phyloP scores from a whole-genome alignment of 2,329 filamentous ascomycete genomes.

The Alternaria infectoria region DNA sequence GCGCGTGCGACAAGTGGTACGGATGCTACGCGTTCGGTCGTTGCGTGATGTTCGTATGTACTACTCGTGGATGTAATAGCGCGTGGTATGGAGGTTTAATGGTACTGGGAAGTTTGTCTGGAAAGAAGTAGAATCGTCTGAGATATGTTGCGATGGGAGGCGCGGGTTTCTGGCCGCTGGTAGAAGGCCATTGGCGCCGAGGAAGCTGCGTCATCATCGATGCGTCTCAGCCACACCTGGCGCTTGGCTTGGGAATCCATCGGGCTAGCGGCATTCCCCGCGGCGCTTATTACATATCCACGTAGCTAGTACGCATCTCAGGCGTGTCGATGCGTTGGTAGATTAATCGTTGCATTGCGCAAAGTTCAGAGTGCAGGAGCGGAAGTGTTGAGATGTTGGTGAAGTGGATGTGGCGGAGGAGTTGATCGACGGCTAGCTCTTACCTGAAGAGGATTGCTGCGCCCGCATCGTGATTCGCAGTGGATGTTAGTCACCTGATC shows the following conservation, averaged over 20 bases:
- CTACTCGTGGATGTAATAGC: not conserved
- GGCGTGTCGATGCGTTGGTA: not conserved
- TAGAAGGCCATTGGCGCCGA: slow-evolving; percentile 10
- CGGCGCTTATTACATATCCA: not conserved
- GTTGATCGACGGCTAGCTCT: not conserved
- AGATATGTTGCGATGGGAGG: not conserved
- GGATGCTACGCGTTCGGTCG: not conserved
- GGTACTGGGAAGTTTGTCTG: not conserved
- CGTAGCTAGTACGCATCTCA: not conserved
- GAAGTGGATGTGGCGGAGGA: not conserved
- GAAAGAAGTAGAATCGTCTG: not conserved
- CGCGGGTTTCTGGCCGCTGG: not conserved
- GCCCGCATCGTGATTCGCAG: not conserved
- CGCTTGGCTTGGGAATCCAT: no score
- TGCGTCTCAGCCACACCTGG: slow-evolving; percentile 9
- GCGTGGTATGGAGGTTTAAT: not conserved
- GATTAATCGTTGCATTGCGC: not conserved
- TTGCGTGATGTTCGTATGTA: not conserved
- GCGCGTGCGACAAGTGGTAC: not conserved
- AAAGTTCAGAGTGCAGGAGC: no score
- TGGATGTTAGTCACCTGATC: not conserved
- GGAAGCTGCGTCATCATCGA: slow-evolving; percentile 12
- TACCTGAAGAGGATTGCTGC: not conserved
- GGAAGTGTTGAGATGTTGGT: not conserved
- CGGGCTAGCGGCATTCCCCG: no score